Evolutionary conservation across 495 filamentous ascomycete genomes (phyloP).

Genomic region (Articulospora tetracladia): DNA sequence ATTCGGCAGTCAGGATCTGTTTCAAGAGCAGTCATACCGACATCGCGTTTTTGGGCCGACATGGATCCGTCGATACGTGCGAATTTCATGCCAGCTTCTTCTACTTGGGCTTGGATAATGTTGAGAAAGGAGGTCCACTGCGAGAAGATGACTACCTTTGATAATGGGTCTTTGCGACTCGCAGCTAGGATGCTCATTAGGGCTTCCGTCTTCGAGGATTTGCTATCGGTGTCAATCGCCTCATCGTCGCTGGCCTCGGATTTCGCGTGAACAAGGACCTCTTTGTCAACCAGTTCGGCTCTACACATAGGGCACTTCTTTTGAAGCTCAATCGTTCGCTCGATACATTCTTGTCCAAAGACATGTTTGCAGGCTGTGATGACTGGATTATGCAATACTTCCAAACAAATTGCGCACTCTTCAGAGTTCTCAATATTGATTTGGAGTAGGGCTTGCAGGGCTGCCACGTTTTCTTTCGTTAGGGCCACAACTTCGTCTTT

Average conservation of each 20-base stretch:
- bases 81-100: slow-evolving; percentile 56
- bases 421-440: slow-evolving; percentile 79
- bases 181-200: slow-evolving; percentile 75
- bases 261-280: slow-evolving; percentile 60
- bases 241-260: slow-evolving; percentile 40
- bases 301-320: slow-evolving; percentile 89
- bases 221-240: slow-evolving; percentile 50
- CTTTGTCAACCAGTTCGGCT: slow-evolving; percentile 56
- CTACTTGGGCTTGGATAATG: slow-evolving; percentile 69
- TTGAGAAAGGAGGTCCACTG: slow-evolving; percentile 92
- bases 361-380: slow-evolving; percentile 88
- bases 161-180: slow-evolving; percentile 59
- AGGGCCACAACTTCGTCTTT: slow-evolving; percentile 62
- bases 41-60: slow-evolving; percentile 62
- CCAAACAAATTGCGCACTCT: slow-evolving; percentile 80
- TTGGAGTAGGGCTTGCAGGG: slow-evolving; percentile 74
- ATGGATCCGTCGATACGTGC: slow-evolving; percentile 84
- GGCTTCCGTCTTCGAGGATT: slow-evolving; percentile 81
- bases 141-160: slow-evolving; percentile 86
- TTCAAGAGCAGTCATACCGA: slow-evolving; percentile 62
- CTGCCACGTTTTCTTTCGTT: slow-evolving; percentile 66
- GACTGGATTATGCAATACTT: slow-evolving; percentile 66
- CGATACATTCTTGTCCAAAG: slow-evolving; percentile 74
- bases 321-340: slow-evolving; percentile 73
- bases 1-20: slow-evolving; percentile 66